phyloP scores from a whole-genome alignment of 129 eudicot genomes.

The Heracleum sosnowskyi region DNA sequence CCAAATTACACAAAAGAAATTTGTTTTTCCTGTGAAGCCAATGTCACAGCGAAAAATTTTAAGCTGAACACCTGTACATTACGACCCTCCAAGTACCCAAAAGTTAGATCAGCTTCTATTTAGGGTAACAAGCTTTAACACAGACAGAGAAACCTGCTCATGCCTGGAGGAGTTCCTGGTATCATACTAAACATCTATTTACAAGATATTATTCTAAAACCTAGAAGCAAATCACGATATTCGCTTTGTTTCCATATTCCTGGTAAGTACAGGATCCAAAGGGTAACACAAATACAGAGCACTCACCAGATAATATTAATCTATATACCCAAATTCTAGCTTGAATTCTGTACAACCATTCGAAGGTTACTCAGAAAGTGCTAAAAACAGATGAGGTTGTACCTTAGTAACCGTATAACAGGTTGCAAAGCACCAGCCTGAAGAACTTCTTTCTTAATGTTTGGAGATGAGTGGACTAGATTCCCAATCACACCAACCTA shows the following conservation, averaged over 20 bases:
- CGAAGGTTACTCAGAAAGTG: not conserved
- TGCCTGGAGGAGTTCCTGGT: not conserved
- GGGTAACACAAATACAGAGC: not conserved
- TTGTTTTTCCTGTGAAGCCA: not conserved
- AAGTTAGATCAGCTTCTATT: not conserved
- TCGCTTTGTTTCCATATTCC: not conserved
- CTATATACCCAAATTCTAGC: not conserved
- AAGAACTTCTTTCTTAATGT: conserved; percentile 86
- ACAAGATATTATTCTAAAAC: not conserved
- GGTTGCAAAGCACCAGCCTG: conserved; percentile 98
- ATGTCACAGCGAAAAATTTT: not conserved
- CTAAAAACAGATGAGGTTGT: not conserved
- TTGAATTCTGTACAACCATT: not conserved
- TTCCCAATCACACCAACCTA: conserved; percentile 99
- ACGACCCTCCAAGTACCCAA: not conserved
- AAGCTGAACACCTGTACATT: not conserved
- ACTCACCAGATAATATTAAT: not conserved
- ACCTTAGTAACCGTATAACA: conserved; percentile 90
- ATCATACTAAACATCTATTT: not conserved
- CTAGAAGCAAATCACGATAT: not conserved
- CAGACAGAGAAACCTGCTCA: not conserved
- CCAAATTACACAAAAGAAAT: not conserved
- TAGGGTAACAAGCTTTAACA: not conserved
- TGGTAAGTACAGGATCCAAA: not conserved
- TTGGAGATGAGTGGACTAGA: conserved; percentile 91